Evolutionary conservation across 768 basidiomycete species (phyloP).

Genomic region (Termitomyces sp.): DNA sequence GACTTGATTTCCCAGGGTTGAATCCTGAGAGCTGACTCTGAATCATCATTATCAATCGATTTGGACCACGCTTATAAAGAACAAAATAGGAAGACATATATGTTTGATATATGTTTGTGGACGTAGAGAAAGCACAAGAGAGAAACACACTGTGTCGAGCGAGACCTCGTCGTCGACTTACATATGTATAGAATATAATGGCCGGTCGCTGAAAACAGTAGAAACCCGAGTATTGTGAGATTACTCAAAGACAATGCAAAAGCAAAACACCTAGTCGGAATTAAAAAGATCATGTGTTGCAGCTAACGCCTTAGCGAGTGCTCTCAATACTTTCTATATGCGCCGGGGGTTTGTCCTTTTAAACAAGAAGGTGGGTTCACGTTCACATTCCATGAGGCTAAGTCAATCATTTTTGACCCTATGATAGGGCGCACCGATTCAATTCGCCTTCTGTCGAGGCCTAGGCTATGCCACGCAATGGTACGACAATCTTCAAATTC

Average conservation of each 20-base stretch:
- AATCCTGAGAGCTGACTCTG: not conserved
- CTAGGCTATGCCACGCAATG: not conserved
- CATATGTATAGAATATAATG: not conserved
- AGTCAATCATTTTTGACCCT: too few species aligned
- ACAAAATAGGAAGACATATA: not conserved
- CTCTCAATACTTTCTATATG: not conserved
- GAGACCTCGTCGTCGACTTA: not conserved
- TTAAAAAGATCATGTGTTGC: not conserved
- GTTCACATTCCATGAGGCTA: too few species aligned
- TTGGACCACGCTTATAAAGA: not conserved
- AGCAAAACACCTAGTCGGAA: too few species aligned
- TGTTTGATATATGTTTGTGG: not conserved
- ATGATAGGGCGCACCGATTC: not conserved
- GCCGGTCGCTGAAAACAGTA: too few species aligned
- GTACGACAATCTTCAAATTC: not conserved
- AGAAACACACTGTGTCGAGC: not conserved
- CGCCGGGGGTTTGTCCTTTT: not conserved
- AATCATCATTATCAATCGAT: not conserved
- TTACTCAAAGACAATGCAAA: too few species aligned
- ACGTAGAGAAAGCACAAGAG: not conserved
- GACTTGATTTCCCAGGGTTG: not conserved
- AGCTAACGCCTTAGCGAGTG: not conserved
- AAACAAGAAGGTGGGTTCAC: not conserved
- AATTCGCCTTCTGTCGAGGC: not conserved
- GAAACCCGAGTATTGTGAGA: too few species aligned